Percentiles rank a stretch among this genome's conserved stretches.
Conservation (phyloP, 2,329 filamentous ascomycete genomes). For the Fusarium staphyleae region DNA sequence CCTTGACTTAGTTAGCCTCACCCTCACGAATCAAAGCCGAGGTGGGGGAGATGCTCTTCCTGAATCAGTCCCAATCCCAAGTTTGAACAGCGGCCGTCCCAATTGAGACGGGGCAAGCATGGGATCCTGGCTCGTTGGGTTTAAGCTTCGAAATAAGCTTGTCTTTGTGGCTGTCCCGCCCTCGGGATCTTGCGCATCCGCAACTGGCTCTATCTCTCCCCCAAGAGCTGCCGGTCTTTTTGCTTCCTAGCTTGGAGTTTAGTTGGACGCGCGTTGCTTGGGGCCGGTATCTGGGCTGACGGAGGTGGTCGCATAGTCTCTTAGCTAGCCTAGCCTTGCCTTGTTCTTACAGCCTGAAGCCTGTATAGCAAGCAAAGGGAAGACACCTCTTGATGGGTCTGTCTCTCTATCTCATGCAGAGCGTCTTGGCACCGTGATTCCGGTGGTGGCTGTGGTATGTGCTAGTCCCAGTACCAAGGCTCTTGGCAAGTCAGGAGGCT, state of each 20-base stretch:
- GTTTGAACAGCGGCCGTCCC: not conserved
- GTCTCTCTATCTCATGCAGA: not conserved
- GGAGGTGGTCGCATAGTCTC: conserved; percentile 8
- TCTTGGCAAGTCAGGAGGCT: conserved; percentile 21
- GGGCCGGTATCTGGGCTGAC: conserved; percentile 18
- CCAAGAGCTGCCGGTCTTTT: too few species aligned
- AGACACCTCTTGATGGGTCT: not conserved
- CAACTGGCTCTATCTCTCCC: not conserved
- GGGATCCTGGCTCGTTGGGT: conserved; percentile 7
- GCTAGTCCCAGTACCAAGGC: conserved; percentile 15
- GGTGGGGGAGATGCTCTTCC: too few species aligned
- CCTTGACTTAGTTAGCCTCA: too few species aligned
- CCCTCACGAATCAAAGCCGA: too few species aligned
- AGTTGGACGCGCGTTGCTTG: not conserved
- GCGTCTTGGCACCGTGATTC: conserved; percentile 16
- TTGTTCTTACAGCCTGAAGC: not conserved
- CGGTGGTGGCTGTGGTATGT: conserved; percentile 25
- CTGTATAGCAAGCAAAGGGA: not conserved
- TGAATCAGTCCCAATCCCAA: not conserved
- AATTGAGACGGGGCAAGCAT: not conserved
- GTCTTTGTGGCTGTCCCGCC: conserved; percentile 22
- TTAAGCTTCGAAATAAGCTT: conserved; percentile 42
- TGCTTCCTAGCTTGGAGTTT: not conserved
- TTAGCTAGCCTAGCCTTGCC: not conserved
- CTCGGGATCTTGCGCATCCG: conserved; percentile 26